phyloP scores from a whole-genome alignment of 179 eudicot genomes.

The Carnegiea gigantea region DNA sequence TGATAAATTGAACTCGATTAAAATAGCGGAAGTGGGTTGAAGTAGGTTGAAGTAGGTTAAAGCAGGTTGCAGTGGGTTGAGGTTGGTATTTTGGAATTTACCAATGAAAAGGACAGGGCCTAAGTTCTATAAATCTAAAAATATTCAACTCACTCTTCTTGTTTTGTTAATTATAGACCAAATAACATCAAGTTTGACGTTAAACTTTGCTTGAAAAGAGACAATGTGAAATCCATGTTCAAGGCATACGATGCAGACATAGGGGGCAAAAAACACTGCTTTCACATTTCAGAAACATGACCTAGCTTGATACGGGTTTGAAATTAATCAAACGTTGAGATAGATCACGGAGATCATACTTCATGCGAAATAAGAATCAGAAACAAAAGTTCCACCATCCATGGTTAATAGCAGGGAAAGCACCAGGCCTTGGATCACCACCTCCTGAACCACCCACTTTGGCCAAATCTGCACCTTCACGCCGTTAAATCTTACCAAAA shows the following conservation, averaged over 20 bases:
- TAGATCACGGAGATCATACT: not conserved
- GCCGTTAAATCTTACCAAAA: constrained; percentile 17
- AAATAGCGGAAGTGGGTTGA: too few species aligned
- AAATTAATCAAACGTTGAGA: not conserved
- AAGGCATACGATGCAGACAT: too few species aligned
- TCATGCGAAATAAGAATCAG: not conserved
- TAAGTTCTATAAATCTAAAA: not conserved
- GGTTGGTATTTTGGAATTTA: too few species aligned
- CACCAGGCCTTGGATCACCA: constrained; percentile 4
- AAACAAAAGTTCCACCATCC: constrained; percentile 18
- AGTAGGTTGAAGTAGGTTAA: too few species aligned
- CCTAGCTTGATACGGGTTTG: too few species aligned
- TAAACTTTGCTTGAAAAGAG: too few species aligned
- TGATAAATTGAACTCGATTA: too few species aligned
- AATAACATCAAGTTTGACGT: not conserved
- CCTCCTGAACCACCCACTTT: constrained; percentile 5
- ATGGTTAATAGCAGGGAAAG: constrained; percentile 2
- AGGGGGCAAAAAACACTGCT: too few species aligned
- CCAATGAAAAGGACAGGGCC: too few species aligned
- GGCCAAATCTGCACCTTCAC: constrained; percentile 6
- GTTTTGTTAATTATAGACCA: not conserved
- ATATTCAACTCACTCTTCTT: not conserved
- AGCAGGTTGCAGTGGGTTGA: too few species aligned
- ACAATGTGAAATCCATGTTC: too few species aligned
- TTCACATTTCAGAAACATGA: too few species aligned